These are phyloP conservation scores for Scedosporium aurantiacum DNA, from an alignment of 2,329 filamentous ascomycete genomes.

Conservation along the genomic window DNA sequence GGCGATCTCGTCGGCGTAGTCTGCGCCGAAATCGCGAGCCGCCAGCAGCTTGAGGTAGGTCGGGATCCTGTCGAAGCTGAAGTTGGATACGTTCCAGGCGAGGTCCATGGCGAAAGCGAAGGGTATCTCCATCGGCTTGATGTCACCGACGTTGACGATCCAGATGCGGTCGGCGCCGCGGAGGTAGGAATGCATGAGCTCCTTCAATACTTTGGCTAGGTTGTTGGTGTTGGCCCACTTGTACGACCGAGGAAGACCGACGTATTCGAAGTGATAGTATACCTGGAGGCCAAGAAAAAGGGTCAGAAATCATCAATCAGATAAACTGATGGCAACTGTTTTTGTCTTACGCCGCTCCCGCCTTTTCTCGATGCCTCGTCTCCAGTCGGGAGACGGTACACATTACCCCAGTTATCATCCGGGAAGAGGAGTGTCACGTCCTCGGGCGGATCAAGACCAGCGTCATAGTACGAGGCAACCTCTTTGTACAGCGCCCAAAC, in stretches of 20 bases:
- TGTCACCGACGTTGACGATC: conserved; percentile 55
- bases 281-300: conserved; percentile 16
- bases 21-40: conserved; percentile 38
- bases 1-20: conserved; percentile 40
- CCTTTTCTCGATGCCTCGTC: conserved; percentile 43
- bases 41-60: conserved; percentile 10
- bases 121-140: conserved; percentile 49
- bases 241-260: conserved; percentile 34
- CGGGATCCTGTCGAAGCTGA: conserved; percentile 26
- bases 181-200: conserved; percentile 40
- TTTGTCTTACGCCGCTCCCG: conserved; percentile 37
- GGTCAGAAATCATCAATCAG: not conserved
- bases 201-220: conserved; percentile 25
- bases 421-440: conserved; percentile 49
- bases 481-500: conserved; percentile 55
- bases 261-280: conserved; percentile 50
- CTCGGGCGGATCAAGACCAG: conserved; percentile 41
- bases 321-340: not conserved
- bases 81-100: conserved; percentile 30
- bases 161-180: conserved; percentile 48
- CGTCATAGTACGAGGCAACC: conserved; percentile 47
- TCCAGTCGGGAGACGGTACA: conserved; percentile 40
- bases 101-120: conserved; percentile 47
- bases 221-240: conserved; percentile 51
- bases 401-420: conserved; percentile 51